Conservation (phyloP, 2,329 filamentous ascomycete species). For the Diplocarpon rosae region DNA sequence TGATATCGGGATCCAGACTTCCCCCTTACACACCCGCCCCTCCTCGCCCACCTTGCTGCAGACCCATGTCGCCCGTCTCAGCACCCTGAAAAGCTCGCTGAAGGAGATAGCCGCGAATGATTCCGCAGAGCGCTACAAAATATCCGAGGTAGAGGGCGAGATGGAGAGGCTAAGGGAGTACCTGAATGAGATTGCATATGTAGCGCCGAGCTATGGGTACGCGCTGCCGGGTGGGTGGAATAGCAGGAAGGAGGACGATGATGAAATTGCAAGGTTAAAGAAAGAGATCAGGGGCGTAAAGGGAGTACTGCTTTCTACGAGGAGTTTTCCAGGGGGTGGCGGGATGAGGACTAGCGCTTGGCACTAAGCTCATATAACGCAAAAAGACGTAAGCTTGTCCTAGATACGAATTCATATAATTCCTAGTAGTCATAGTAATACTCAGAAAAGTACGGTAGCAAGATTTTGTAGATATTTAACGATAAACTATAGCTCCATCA, state of each 20-base stretch:
- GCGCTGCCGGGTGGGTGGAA: constrained; percentile 18
- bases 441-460: too few relatives aligned
- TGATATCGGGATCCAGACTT: constrained; percentile 71
- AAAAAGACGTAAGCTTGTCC: too few relatives aligned
- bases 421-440: too few relatives aligned
- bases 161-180: constrained; percentile 50
- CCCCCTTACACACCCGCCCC: constrained; percentile 36
- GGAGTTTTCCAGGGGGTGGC: constrained; percentile 50
- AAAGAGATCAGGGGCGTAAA: constrained; percentile 70
- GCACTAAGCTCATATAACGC: neutral
- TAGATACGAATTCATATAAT: too few relatives aligned
- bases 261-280: constrained; percentile 63
- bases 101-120: constrained; percentile 39
- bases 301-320: constrained; percentile 62
- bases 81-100: constrained; percentile 37
- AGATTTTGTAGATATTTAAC: too few relatives aligned
- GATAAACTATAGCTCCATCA: too few relatives aligned
- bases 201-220: constrained; percentile 26
- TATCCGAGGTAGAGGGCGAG: constrained; percentile 16
- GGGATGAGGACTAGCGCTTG: constrained; percentile 5
- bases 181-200: constrained; percentile 48
- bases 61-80: constrained; percentile 31
- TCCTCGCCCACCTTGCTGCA: constrained; percentile 16
- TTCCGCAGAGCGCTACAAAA: constrained; percentile 15
- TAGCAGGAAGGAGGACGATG: constrained; percentile 41